Evolutionary conservation across 2,329 filamentous ascomycete species (phyloP).

Genomic region (Exophiala sp.): DNA sequence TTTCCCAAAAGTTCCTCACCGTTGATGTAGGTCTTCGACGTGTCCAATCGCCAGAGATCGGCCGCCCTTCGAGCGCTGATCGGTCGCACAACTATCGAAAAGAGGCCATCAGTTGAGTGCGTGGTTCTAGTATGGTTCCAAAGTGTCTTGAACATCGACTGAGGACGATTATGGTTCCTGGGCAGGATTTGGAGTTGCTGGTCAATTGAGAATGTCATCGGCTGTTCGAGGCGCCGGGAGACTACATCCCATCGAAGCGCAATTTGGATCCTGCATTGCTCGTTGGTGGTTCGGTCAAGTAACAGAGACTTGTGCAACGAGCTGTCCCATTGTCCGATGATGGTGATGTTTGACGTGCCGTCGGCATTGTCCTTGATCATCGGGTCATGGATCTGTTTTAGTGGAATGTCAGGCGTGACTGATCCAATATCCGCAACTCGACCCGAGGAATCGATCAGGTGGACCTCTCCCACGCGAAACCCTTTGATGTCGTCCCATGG

Average conservation of each 20-base stretch:
- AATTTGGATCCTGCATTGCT: conserved; percentile 86
- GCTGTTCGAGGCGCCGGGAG: conserved; percentile 76
- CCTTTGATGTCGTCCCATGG: conserved; percentile 80
- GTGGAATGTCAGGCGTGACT: conserved; percentile 63
- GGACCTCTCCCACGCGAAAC: conserved; percentile 72
- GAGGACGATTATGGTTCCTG: conserved; percentile 74
- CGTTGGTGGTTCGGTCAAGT: conserved; percentile 86
- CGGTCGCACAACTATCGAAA: conserved; percentile 78
- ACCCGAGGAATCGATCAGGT: conserved; percentile 75
- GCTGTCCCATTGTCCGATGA: conserved; percentile 95
- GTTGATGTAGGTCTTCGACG: conserved; percentile 89
- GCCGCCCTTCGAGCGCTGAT: conserved; percentile 84
- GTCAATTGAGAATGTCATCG: conserved; percentile 79
- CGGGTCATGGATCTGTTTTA: conserved; percentile 73
- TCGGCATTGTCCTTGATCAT: conserved; percentile 79
- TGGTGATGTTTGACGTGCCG: conserved; percentile 77
- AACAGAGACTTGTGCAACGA: conserved; percentile 86
- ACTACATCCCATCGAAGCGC: conserved; percentile 78
- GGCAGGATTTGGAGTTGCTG: conserved; percentile 77
- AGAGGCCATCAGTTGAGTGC: conserved; percentile 78
- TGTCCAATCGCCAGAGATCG: conserved; percentile 95
- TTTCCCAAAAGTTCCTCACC: conserved; percentile 79
- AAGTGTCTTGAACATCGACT: conserved; percentile 77
- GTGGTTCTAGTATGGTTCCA: conserved; percentile 82
- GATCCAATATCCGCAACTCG: conserved; percentile 74